These are phyloP conservation scores for Fusarium nodosum DNA, from an alignment of 2,329 filamentous ascomycete genomes.

Conservation along the genomic window DNA sequence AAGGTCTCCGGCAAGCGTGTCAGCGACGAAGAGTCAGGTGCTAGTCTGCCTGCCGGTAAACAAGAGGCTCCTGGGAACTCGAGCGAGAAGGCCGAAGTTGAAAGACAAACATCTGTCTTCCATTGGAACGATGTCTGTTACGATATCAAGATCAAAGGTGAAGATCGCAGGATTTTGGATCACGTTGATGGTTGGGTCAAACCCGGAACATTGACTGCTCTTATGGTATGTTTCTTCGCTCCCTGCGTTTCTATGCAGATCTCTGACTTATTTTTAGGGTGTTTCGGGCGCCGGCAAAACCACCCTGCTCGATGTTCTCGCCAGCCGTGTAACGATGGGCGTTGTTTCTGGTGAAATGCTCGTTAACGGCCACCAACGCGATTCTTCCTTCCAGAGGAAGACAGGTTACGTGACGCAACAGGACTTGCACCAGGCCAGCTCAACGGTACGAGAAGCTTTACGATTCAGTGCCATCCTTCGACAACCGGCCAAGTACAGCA, in stretches of 20 bases:
- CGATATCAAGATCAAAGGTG: conserved; percentile 76
- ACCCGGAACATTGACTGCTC: conserved; percentile 76
- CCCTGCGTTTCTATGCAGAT: fast-evolving
- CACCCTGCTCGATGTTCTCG: conserved; percentile 84
- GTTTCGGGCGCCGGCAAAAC: conserved; percentile 90
- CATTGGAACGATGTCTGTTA: conserved; percentile 80
- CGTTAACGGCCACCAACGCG: conserved; percentile 71
- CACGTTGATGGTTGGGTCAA: conserved; percentile 80
- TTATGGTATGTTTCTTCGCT: conserved; percentile 66
- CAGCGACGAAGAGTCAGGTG: conserved; percentile 13
- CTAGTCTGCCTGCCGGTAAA: background rate
- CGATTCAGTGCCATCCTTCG: conserved; percentile 84
- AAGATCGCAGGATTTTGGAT: conserved; percentile 73
- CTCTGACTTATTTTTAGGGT: conserved; percentile 29
- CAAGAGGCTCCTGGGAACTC: background rate
- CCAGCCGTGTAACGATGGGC: conserved; percentile 85
- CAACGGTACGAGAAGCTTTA: conserved; percentile 85
- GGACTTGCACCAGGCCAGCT: conserved; percentile 83
- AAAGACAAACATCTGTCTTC: conserved; percentile 61
- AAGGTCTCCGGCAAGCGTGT: background rate
- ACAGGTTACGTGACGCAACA: conserved; percentile 93
- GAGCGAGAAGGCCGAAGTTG: conserved; percentile 7
- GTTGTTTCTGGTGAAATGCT: conserved; percentile 86
- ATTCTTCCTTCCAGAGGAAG: conserved; percentile 85
- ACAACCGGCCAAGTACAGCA: conserved; percentile 76